These are phyloP conservation scores for Daphne laureola DNA, from an alignment of 441 rosid genomes.

Conservation along the genomic window DNA sequence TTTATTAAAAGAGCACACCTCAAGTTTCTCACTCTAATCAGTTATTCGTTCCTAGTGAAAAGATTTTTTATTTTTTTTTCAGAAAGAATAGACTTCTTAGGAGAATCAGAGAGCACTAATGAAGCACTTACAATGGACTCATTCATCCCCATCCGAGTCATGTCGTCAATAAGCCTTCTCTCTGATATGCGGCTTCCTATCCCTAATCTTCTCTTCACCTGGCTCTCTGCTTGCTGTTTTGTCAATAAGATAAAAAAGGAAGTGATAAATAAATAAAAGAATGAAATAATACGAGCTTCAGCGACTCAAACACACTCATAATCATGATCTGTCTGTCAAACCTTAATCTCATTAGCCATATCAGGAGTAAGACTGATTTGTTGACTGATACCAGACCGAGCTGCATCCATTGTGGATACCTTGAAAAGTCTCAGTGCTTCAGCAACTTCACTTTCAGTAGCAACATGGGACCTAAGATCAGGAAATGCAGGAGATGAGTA, in stretches of 20 bases:
- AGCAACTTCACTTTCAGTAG: slow-evolving; percentile 79
- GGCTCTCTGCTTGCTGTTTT: slow-evolving; percentile 86
- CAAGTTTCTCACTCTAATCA: too few species aligned
- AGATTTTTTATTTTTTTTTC: background rate
- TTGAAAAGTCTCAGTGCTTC: slow-evolving; percentile 87
- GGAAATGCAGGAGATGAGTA: background rate
- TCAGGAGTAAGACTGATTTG: slow-evolving; percentile 75
- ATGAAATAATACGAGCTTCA: too few species aligned
- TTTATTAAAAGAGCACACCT: too few species aligned
- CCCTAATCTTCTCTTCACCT: slow-evolving; percentile 83
- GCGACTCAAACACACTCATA: background rate
- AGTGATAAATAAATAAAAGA: background rate
- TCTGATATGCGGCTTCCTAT: slow-evolving; percentile 88
- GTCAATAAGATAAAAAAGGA: background rate
- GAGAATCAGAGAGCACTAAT: background rate
- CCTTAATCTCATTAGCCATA: slow-evolving; percentile 79
- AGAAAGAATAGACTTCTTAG: too few species aligned
- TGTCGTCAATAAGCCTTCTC: slow-evolving; percentile 84
- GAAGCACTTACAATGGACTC: slow-evolving; percentile 67
- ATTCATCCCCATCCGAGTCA: slow-evolving; percentile 78
- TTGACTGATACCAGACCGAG: slow-evolving; percentile 89
- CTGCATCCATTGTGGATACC: slow-evolving; percentile 94
- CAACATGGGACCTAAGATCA: slow-evolving; percentile 65
- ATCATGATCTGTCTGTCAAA: slow-evolving; percentile 14
- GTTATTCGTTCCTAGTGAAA: slow-evolving; percentile 10